Evolutionary conservation across 1,284 basidiomycete genomes (phyloP), one percentile per base, ranked within the genome.

Genomic region (Boletus sp.): DNA sequence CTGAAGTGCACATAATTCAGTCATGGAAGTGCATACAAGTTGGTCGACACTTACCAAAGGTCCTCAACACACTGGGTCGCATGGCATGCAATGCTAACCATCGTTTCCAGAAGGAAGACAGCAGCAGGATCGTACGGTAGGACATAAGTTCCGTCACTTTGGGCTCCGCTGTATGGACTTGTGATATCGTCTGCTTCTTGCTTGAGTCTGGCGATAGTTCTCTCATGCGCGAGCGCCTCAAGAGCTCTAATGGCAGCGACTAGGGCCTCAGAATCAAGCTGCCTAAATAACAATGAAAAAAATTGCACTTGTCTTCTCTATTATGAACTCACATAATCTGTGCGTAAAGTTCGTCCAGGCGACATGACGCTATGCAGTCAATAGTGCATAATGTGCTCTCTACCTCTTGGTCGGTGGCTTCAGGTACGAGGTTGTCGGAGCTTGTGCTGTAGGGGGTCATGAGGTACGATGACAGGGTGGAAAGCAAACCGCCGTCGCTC

Each of bases 321-420:
- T 13, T 40, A 48, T 4, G 17, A 22, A 76, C 89, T 64, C 64
- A 92, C 88, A 88, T 83, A 26, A 98, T 90, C 66, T 98, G 91
- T 35, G 80, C 83, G 68, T 98, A 98, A 2, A 99, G 75, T 64
- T 97, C 93, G 57, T 98, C 94, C 20, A 99, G 71, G 41, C 90
- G 83, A 67, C 96, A 99, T 8, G 92, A 93, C 3, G 84, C 85
- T 53, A 99, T 86, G 64, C 94, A 98, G 65, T 99, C 96, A 40
- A 97, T 88, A 1, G 96, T 90, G 54, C 91, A 94, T 8, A 99
- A 74, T 0, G 95, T 96, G 50, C 87, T 94, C 69, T 99, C 96
- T 17, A 98, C 74, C 59, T 99, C 94, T 23, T 88, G 78, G 22
- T 94, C 89, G 0, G 87, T 91, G 23, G 86, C 88, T 49, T 90